Evolutionary conservation across 2,329 filamentous ascomycete species (phyloP).

Genomic region (Cryphonectria japonica): DNA sequence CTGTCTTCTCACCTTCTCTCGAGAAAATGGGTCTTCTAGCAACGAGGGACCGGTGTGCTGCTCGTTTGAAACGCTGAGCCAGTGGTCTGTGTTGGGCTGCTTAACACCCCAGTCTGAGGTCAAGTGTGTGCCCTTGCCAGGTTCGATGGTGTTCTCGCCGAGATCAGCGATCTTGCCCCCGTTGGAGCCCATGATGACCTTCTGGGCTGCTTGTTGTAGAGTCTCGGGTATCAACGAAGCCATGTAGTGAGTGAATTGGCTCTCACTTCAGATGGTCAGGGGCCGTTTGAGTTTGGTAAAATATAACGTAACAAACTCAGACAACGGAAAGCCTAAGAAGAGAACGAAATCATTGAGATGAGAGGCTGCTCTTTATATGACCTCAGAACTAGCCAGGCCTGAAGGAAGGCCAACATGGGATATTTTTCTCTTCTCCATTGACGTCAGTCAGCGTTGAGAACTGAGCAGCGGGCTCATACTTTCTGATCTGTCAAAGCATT

Average conservation of each 20-base stretch:
- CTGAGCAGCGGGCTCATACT: not conserved
- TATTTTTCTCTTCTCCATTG: conserved; percentile 1
- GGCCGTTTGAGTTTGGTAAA: not conserved
- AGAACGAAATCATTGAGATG: not conserved
- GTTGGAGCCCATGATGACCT: conserved; percentile 46
- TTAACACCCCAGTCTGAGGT: conserved; percentile 80
- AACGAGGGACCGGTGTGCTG: conserved; percentile 69
- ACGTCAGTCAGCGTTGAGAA: conserved; percentile 12
- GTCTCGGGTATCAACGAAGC: conserved; percentile 37
- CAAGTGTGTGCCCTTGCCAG: conserved; percentile 60
- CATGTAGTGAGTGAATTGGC: conserved; percentile 1
- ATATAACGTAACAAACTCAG: no score
- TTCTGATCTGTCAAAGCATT: not conserved
- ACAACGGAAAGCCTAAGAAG: not conserved
- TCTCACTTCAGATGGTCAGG: not conserved
- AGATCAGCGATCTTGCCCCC: conserved; percentile 66
- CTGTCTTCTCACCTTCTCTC: conserved; percentile 65
- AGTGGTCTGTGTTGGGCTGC: conserved; percentile 74
- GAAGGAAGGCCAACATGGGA: conserved; percentile 19
- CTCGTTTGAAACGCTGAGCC: conserved; percentile 68
- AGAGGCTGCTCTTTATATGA: not conserved
- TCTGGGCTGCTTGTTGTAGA: conserved; percentile 39
- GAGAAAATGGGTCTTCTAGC: conserved; percentile 71
- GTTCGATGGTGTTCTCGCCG: conserved; percentile 59
- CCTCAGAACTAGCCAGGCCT: not conserved